These are phyloP conservation scores for Clitoria ternatea DNA, from an alignment of 306 rosid genomes.

Conservation along the genomic window DNA sequence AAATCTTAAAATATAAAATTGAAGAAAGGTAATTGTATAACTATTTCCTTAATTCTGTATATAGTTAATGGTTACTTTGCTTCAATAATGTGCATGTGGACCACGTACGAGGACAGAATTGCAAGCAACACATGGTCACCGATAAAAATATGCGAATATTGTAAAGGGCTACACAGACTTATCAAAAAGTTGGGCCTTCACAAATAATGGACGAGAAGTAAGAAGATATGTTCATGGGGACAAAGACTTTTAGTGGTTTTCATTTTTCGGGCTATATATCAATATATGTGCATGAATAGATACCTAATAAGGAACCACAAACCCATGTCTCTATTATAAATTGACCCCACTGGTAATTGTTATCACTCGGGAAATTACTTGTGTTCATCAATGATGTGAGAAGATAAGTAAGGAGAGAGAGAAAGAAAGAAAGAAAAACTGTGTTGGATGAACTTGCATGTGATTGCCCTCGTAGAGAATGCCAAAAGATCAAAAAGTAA, in stretches of 20 bases:
- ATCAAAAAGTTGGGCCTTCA: conserved; percentile 25
- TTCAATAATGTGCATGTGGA: conserved; percentile 11
- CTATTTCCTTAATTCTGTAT: neutral
- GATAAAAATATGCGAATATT: conserved; percentile 20
- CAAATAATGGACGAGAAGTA: conserved; percentile 23
- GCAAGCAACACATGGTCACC: conserved; percentile 19
- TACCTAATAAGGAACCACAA: conserved; percentile 9
- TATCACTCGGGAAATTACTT: conserved; percentile 14
- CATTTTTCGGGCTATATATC: conserved; percentile 3
- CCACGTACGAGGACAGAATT: conserved; percentile 19
- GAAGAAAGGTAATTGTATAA: neutral
- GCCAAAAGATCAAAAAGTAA: neutral
- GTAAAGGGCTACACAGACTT: conserved; percentile 20
- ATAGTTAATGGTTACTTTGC: neutral
- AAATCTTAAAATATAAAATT: neutral
- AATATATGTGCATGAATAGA: conserved; percentile 3
- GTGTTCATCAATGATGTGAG: conserved; percentile 26
- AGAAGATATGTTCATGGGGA: conserved; percentile 23
- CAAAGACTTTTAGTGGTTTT: conserved; percentile 18
- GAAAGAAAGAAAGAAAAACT: neutral
- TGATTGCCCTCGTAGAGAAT: conserved; percentile 17
- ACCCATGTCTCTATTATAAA: conserved; percentile 22
- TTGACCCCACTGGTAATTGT: conserved; percentile 24
- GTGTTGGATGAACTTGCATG: conserved; percentile 23
- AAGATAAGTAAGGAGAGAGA: conserved; percentile 1